Percentiles rank a stretch among this genome's conserved stretches.
Conservation (phyloP, 2,329 filamentous ascomycete species). For the Aureobasidium sp. region DNA sequence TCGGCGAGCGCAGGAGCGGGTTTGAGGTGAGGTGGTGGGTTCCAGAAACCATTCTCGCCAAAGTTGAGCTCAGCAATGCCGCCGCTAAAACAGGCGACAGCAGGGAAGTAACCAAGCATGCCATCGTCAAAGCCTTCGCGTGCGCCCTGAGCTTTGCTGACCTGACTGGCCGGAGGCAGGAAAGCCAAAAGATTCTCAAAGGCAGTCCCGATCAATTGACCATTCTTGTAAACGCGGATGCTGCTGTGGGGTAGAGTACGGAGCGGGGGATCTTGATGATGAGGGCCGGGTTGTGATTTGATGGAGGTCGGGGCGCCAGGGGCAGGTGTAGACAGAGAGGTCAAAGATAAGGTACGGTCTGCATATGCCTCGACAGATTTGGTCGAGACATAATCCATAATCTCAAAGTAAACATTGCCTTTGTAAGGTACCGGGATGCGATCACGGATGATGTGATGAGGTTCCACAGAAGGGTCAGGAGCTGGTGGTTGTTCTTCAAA, state of each 20-base stretch:
- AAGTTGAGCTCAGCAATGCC: constrained; percentile 92
- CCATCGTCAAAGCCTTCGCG: constrained; percentile 88
- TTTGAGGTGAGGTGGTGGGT: constrained; percentile 54
- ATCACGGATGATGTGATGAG: constrained; percentile 82
- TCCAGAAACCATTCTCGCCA: constrained; percentile 79
- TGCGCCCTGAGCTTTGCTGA: constrained; percentile 62
- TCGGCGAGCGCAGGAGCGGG: constrained; percentile 21
- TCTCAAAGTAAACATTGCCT: constrained; percentile 87
- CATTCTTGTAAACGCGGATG: constrained; percentile 91
- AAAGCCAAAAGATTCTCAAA: constrained; percentile 87
- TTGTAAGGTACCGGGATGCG: constrained; percentile 93
- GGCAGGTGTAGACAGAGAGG: constrained; percentile 60
- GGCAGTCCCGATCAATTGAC: constrained; percentile 72
- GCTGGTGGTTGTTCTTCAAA: constrained; percentile 31
- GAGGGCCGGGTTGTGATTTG: constrained; percentile 59
- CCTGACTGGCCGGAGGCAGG: constrained; percentile 77
- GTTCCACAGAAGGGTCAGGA: constrained; percentile 34
- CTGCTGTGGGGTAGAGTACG: constrained; percentile 78
- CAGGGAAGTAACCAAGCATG: constrained; percentile 90
- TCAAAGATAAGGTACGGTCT: constrained; percentile 37
- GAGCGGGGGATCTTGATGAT: constrained; percentile 64
- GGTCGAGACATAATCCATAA: constrained; percentile 77
- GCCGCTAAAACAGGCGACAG: constrained; percentile 83
- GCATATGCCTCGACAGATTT: constrained; percentile 71
- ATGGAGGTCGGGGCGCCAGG: constrained; percentile 29